Evolutionary conservation across 1,139 yeast species (phyloP), one percentile per base, ranked within the genome.

Genomic region (Dujonia santamariae): DNA sequence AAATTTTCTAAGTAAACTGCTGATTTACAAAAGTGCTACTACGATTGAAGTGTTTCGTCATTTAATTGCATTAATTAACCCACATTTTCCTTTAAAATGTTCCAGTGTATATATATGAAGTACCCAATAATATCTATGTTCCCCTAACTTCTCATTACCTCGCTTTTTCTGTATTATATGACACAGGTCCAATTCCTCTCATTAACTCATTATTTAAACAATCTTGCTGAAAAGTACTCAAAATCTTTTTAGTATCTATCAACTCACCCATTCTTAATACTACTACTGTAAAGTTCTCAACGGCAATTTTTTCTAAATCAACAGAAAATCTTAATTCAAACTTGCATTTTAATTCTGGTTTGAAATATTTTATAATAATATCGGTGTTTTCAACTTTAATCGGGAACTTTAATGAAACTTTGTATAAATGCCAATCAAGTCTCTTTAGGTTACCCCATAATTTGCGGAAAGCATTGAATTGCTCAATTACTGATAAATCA

Each of bases 321-420:
- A 23, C 18, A 9, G 11, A 13, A 11, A 32, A n/a, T 4, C 28
- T 15, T 7, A 36, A 24, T 19, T 36, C 38, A 3, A 27, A 24
- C 20, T 36, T 36, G 17, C 30, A 23, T 16, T 19, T 25, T 5
- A 29, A 4, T 9, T 19, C 26, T 15, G 18, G 26, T 19, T 14
- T 28, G 19, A 18, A 36, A 32, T 26, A 36, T 12, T 21, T 26
- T 7, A 36, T 29, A 7, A 27, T 20, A 4, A 36, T 13, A 4
- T 25, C 32, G 7, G 16, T 16, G 13, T 9, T 29, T 13, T 37
- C 19, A 20, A 48, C 31, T 5, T 40, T 29, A 4, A 57, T 37
- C 1, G 70, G 71, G 37, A 43, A 59, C 33, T 52, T 57, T 21
- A 61, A 42, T 3, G 62, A 52, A 4, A 62, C 42, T 29, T 48